Percentiles rank a stretch among this genome's conserved stretches.
Conservation (phyloP, 257 asterid genomes). For the Solanum appendiculatum region DNA sequence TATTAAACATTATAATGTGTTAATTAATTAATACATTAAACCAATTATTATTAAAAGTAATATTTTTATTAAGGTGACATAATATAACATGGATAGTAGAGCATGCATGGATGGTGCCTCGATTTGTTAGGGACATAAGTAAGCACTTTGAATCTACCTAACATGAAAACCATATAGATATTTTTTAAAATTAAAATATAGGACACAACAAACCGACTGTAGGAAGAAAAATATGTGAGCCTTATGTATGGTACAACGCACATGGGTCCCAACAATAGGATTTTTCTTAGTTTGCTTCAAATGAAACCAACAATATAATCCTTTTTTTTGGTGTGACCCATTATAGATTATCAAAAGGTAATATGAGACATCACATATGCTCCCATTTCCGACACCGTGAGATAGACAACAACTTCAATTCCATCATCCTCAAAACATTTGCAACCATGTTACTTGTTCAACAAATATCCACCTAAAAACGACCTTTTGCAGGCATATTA, state of each 20-base stretch:
- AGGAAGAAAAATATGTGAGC: not conserved
- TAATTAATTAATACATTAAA: too few species aligned
- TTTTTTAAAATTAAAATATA: not conserved
- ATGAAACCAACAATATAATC: not conserved
- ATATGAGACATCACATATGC: not conserved
- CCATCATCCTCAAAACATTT: not conserved
- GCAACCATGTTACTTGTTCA: not conserved
- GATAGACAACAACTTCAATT: not conserved
- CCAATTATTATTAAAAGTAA: too few species aligned
- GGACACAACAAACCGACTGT: not conserved
- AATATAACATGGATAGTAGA: not conserved
- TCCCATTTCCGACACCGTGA: not conserved
- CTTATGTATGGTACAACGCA: not conserved
- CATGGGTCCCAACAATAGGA: constrained; percentile 14
- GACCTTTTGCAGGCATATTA: not conserved
- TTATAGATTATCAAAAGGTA: not conserved
- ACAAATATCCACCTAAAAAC: not conserved
- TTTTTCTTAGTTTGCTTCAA: not conserved
- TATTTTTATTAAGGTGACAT: not conserved
- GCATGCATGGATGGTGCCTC: not conserved
- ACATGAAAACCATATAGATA: not conserved
- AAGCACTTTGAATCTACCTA: not conserved
- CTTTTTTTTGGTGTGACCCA: not conserved
- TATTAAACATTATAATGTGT: not conserved
- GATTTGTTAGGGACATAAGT: not conserved